Base-by-base conservation (phyloP, 2,329 filamentous ascomycete species). In the Monilinia fructicola region DNA sequence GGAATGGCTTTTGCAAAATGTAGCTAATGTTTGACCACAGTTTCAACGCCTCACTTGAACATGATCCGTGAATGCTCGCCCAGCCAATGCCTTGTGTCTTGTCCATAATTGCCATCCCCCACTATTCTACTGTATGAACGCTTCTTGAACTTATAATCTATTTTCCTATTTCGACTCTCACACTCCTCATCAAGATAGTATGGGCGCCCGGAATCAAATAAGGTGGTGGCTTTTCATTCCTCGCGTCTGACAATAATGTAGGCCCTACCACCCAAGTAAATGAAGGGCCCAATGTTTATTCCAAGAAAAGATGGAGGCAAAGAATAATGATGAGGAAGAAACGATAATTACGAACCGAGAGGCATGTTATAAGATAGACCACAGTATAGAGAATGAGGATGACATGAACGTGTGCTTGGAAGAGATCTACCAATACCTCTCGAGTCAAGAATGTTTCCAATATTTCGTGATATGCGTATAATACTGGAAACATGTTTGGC, bases 1-100 rank as follows among this genome's bases (percentile, higher is more conserved):
- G 10, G 26, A 31, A 23, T 64, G 31, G 61, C 18, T 64, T 64
- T 50, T 50, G 42, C 42, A 50, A n/a, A 56, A 50, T 18, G 26
- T 64, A 16, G 53, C 53, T 48, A 23, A 16, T 64, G 12, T 28
- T 38, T 48, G 4, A 31, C 28, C 18, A 23, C 21, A 35, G 35
- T 23, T 14, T 44, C 11, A 2, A 31, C 11, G 26, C 31, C 18
- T 46, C 40, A 28, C 55, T 46, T 31, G 40, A 31, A 44, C 12
- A 5, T 48, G 14, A 26, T 31, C 4, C 35, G 56, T 60, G 56
- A 7, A 35, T 10, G 14, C 18, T 12, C 28, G 48, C 6, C 21
- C 44, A 21, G 18, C 21, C 10, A 5, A 23, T 38, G n/a, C 28
- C 18, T 21, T 16, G 31, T 16, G 7, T 31, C 11, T 11, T 2